These are phyloP conservation scores for Mrakia hoshinonis DNA, from an alignment of 768 basidiomycete genomes.

Conservation along the genomic window DNA sequence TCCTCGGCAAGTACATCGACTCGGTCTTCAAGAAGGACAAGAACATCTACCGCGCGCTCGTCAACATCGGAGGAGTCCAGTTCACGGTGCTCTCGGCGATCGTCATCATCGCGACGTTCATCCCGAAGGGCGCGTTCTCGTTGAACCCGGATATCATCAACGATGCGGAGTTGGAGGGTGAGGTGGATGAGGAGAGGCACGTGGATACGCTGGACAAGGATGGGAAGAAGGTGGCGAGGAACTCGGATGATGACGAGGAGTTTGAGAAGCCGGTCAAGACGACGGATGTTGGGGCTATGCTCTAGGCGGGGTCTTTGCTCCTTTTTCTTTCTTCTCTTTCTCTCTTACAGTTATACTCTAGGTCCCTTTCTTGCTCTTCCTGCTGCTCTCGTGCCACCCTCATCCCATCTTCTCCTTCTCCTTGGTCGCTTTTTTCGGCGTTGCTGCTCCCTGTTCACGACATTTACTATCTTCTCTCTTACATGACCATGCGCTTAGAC, in stretches of 20 bases:
- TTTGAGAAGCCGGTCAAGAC: conserved; percentile 16
- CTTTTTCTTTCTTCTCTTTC: background rate
- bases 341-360: background rate
- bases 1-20: conserved; percentile 38
- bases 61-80: conserved; percentile 32
- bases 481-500: no score
- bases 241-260: conserved; percentile 12
- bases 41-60: conserved; percentile 31
- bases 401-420: background rate
- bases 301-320: background rate
- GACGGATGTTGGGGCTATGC: conserved; percentile 7
- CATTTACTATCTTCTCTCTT: background rate
- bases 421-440: background rate
- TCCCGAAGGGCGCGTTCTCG: conserved; percentile 35
- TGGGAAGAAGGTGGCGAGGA: background rate
- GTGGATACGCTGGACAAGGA: conserved; percentile 4
- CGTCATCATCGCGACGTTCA: conserved; percentile 34
- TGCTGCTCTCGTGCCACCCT: background rate
- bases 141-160: conserved; percentile 37
- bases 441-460: background rate
- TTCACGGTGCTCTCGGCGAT: conserved; percentile 36
- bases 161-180: conserved; percentile 23
- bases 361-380: background rate
- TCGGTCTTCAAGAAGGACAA: conserved; percentile 26
- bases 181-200: background rate